A percentile compares a stretch with the other conserved stretches of the same genome.
phyloP scores from a whole-genome alignment of 2,329 filamentous ascomycete species.

The Trichoderma hamatum region DNA sequence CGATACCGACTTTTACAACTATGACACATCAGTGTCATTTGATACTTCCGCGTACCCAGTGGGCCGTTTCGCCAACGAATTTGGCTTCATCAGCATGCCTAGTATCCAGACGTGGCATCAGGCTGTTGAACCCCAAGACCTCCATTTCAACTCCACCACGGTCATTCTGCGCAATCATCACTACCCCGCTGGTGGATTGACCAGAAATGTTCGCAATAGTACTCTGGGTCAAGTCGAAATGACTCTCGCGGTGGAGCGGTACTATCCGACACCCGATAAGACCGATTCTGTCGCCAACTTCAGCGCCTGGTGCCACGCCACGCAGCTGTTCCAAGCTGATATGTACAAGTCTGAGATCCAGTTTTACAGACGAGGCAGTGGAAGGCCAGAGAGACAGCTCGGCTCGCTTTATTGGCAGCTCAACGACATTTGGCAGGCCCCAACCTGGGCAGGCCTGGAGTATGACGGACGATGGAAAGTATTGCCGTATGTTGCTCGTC shows the following conservation, averaged over 20 bases:
- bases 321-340: conserved; percentile 66
- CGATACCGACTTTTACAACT: conserved; percentile 65
- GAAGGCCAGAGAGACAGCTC: conserved; percentile 59
- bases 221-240: conserved; percentile 56
- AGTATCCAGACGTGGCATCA: conserved; percentile 61
- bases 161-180: conserved; percentile 63
- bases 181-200: conserved; percentile 39
- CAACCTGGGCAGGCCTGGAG: conserved; percentile 66
- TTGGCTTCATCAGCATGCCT: conserved; percentile 66
- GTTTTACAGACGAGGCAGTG: conserved; percentile 63
- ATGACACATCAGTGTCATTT: conserved; percentile 55
- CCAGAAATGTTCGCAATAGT: conserved; percentile 29
- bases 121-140: conserved; percentile 52
- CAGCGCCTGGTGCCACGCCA: conserved; percentile 62
- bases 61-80: conserved; percentile 65
- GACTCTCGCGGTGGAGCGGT: conserved; percentile 57
- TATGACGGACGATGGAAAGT: conserved; percentile 66
- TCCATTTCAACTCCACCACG: conserved; percentile 60
- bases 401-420: conserved; percentile 67
- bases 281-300: conserved; percentile 59
- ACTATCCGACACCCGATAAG: conserved; percentile 61
- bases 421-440: conserved; percentile 66
- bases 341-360: conserved; percentile 63
- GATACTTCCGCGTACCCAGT: conserved; percentile 58
- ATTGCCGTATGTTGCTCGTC: conserved; percentile 59